These are phyloP conservation scores for Peronospora destructor DNA, from an alignment of 352 stramenopile species.

Conservation along the genomic window DNA sequence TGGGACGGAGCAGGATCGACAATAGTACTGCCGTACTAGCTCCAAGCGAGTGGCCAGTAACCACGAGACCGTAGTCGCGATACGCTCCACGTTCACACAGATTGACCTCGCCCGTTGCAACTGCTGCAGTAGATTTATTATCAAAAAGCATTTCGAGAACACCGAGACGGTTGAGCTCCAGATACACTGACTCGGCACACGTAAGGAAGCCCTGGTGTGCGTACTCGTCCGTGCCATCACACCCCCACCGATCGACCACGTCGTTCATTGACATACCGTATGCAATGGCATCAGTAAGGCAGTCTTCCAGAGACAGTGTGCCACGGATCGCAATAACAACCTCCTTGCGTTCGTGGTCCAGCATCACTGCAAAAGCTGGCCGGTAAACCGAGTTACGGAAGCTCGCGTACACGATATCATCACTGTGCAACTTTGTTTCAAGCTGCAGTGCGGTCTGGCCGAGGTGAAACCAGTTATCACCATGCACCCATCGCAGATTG, in stretches of 20 bases:
- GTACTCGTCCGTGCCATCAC: constrained; percentile 61
- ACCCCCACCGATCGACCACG: constrained; percentile 54
- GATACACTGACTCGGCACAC: constrained; percentile 63
- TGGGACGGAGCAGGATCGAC: constrained; percentile 68
- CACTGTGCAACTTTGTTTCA: constrained; percentile 47
- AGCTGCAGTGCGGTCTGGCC: constrained; percentile 75
- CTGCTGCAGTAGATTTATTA: constrained; percentile 34
- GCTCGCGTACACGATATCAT: constrained; percentile 79
- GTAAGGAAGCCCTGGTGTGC: constrained; percentile 81
- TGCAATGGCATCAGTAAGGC: constrained; percentile 78
- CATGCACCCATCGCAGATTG: constrained; percentile 56
- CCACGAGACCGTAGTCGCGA: constrained; percentile 57
- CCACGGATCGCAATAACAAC: constrained; percentile 79
- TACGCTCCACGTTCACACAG: constrained; percentile 54
- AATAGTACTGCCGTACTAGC: constrained; percentile 66
- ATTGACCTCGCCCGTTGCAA: constrained; percentile 54
- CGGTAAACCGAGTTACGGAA: constrained; percentile 78
- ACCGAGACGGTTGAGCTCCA: constrained; percentile 62
- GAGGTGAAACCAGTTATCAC: constrained; percentile 81
- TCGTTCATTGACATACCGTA: constrained; percentile 75
- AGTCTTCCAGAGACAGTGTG: constrained; percentile 83
- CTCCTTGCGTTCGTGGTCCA: constrained; percentile 65
- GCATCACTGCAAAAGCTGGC: constrained; percentile 72
- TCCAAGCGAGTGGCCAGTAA: constrained; percentile 81
- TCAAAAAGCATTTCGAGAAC: constrained; percentile 86